Evolutionary conservation across 495 filamentous ascomycete genomes (phyloP).

Genomic region (Tuber melanosporum): DNA sequence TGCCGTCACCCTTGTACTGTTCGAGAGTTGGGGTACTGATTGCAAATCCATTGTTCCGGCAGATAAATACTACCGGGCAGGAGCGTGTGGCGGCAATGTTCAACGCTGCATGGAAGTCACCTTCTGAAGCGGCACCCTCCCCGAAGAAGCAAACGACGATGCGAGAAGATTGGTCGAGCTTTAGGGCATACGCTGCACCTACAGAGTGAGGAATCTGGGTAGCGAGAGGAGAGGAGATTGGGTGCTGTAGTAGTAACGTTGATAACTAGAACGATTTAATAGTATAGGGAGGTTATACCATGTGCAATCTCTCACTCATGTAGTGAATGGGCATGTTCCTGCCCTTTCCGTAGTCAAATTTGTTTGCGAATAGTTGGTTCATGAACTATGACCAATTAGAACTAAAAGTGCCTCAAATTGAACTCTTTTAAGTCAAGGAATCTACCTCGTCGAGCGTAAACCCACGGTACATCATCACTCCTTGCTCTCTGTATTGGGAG

Average conservation of each 20-base stretch:
- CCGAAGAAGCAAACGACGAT: conserved; percentile 90
- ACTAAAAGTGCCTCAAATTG: neutral
- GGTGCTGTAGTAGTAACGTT: conserved; percentile 55
- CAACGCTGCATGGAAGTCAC: conserved; percentile 93
- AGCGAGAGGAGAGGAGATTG: conserved; percentile 85
- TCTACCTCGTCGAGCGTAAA: conserved; percentile 56
- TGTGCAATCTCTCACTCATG: conserved; percentile 68
- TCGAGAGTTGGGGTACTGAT: conserved; percentile 92
- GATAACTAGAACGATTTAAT: conserved; percentile 5
- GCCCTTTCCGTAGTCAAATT: conserved; percentile 69
- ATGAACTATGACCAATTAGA: conserved; percentile 58
- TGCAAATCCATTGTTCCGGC: conserved; percentile 95
- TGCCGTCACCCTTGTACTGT: conserved; percentile 95
- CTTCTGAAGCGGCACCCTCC: conserved; percentile 94
- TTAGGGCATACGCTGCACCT: conserved; percentile 84
- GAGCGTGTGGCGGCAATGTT: conserved; percentile 93
- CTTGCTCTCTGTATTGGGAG: conserved; percentile 89
- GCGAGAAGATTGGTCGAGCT: conserved; percentile 67
- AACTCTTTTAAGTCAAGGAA: neutral
- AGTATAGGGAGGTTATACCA: conserved; percentile 47
- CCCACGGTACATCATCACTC: conserved; percentile 81
- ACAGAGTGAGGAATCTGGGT: conserved; percentile 94
- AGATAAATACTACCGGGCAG: conserved; percentile 89
- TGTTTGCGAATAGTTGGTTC: conserved; percentile 90
- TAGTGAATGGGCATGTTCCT: conserved; percentile 99